Base-by-base conservation (phyloP, 2,329 filamentous ascomycete genomes). In the Amauroascus verrucosus region DNA sequence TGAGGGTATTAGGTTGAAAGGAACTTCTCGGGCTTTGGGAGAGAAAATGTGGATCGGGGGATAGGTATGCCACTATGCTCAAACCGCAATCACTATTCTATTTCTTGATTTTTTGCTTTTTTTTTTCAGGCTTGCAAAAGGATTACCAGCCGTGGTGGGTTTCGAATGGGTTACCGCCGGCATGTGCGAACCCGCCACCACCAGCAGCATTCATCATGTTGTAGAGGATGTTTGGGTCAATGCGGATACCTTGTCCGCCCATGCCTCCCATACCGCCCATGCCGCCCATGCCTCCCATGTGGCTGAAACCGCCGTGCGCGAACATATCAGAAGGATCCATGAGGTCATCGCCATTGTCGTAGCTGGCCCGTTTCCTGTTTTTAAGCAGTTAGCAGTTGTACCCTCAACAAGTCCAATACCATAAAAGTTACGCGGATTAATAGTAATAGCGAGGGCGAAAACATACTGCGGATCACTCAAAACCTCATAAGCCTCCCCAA, bases 401-500 rank as follows among this genome's bases (percentile, higher is more conserved):
- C 14, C 40, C 32, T 3, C 8, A 18, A 18, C 18, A 13, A 30
- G n/a, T 6, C n/a, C 38, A 41, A 20, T 32, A 32, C 50, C 43
- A 24, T 16, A 14, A 47, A 6, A 37, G 18, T 16, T 16, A n/a
- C 32, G 6, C 13, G 11, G 1, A 2, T 2, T 18, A 11, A 26
- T 18, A 16, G 20, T 24, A 14, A 14, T 13, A 32, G 11, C 18
- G 7, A 18, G 30, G 35, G 38, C 30, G 30, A 18, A 38, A 49
- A 57, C 85, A 72, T 85, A 89, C 84, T 95, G 84, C 74, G 89
- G 77, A 71, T 98, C 93, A 66, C 87, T 95, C 72, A 98, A 75
- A 48, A 85, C 94, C 73, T 98, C 93, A 68, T 98, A 95, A 38
- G 91, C 91, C 75, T 98, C 93, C 63, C 89, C 87, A 67, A 96